phyloP scores from a whole-genome alignment of 2,329 filamentous ascomycete species.

The Celoporthe dispersa region DNA sequence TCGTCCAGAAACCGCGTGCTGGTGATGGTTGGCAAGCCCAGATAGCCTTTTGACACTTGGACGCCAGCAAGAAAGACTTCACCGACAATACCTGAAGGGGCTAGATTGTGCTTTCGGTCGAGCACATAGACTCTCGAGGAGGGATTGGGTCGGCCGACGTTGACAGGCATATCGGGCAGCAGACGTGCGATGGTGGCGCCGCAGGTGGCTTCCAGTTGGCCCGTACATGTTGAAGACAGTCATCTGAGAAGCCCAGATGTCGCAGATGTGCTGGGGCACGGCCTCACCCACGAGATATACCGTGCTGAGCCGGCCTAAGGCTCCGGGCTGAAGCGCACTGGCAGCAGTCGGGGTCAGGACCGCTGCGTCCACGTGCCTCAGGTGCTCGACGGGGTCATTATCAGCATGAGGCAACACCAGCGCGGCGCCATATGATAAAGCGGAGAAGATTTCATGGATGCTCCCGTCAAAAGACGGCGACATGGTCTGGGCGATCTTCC shows the following conservation, averaged over 20 bases:
- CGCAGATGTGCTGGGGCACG: background rate
- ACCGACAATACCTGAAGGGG: background rate
- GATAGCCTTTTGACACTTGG: background rate
- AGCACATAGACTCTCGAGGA: background rate
- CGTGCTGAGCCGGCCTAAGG: background rate
- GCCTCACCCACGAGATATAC: constrained; percentile 9
- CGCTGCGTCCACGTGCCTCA: background rate
- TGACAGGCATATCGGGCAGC: background rate
- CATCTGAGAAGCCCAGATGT: background rate
- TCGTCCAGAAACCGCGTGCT: background rate
- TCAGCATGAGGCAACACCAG: background rate
- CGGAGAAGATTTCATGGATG: constrained; percentile 1
- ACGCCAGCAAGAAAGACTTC: background rate
- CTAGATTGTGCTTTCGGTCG: background rate
- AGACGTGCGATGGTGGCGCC: constrained; percentile 8
- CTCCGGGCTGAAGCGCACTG: background rate
- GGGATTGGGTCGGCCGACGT: background rate
- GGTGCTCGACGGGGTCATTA: background rate
- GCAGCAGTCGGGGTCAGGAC: background rate
- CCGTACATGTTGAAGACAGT: constrained; percentile 15
- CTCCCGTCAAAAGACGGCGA: constrained; percentile 3
- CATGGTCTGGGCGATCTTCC: constrained; percentile 2
- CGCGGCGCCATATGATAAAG: background rate
- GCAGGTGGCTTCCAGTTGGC: constrained; percentile 8
- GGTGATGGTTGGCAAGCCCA: background rate